Conservation (phyloP, 2,329 filamentous ascomycete genomes). For the Penicillium griseofulvum region DNA sequence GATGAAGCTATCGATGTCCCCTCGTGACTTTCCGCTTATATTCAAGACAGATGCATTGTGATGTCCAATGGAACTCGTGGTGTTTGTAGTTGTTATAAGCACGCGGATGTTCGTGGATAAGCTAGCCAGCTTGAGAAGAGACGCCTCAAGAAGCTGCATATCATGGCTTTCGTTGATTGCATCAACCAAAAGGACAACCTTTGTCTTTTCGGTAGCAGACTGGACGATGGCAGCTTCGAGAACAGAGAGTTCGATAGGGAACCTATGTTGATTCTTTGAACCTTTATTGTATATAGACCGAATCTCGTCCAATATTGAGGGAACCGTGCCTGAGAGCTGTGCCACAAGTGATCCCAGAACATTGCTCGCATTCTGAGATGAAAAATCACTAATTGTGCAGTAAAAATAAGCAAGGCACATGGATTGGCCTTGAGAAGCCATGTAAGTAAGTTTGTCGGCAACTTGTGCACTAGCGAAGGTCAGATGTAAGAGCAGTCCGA, state of each 20-base stretch:
- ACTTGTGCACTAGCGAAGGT: slow-evolving; percentile 14
- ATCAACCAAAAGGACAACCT: slow-evolving; percentile 15
- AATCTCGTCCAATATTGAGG: slow-evolving; percentile 14
- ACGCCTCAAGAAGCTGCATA: slow-evolving; percentile 8
- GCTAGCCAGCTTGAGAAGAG: slow-evolving; percentile 12
- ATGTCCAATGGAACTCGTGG: not conserved
- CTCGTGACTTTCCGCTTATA: slow-evolving; percentile 11
- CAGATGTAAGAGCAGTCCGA: not conserved
- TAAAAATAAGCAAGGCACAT: slow-evolving; percentile 20
- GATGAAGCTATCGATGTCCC: slow-evolving; percentile 16
- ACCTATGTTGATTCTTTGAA: slow-evolving; percentile 13
- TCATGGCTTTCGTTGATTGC: slow-evolving; percentile 22
- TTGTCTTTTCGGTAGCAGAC: slow-evolving; percentile 2
- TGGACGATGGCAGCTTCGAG: slow-evolving; percentile 18
- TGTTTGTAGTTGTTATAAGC: slow-evolving; percentile 16
- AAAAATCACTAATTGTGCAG: slow-evolving; percentile 17
- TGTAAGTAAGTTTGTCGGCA: slow-evolving; percentile 12
- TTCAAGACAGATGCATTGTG: slow-evolving; percentile 1
- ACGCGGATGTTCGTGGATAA: slow-evolving; percentile 14
- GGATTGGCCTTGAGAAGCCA: slow-evolving; percentile 4
- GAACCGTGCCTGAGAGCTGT: slow-evolving; percentile 12
- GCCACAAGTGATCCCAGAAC: slow-evolving; percentile 19
- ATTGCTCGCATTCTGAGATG: slow-evolving; percentile 14
- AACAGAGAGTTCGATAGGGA: slow-evolving; percentile 9
- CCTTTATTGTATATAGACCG: slow-evolving; percentile 11